These are phyloP conservation scores for Pseudomonodictys pantanalensis DNA, from an alignment of 495 filamentous ascomycete genomes.

Conservation along the genomic window DNA sequence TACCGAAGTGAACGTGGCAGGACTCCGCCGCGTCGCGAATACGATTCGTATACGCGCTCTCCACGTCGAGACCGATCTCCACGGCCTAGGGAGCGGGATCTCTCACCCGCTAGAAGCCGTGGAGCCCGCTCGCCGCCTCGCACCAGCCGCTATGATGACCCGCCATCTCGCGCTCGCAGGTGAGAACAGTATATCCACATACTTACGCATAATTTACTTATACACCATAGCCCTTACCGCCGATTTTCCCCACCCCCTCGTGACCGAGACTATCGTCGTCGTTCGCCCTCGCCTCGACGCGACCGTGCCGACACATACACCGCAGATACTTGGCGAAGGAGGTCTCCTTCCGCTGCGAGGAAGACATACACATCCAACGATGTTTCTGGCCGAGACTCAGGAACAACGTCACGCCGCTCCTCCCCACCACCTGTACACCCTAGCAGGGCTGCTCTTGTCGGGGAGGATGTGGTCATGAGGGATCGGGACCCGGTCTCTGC, in stretches of 20 bases:
- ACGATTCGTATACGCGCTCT: constrained; percentile 33
- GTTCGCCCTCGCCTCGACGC: constrained; percentile 42
- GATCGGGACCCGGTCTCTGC: constrained; percentile 26
- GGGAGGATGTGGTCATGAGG: constrained; percentile 13
- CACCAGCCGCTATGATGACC: constrained; percentile 36
- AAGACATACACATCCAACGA: constrained; percentile 31
- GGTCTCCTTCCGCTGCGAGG: constrained; percentile 39
- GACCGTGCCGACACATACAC: constrained; percentile 36
- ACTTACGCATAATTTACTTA: neutral
- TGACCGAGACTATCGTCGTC: constrained; percentile 37
- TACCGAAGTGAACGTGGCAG: constrained; percentile 33
- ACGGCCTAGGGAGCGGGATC: constrained; percentile 36
- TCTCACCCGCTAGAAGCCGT: constrained; percentile 37
- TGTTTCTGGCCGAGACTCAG: constrained; percentile 38
- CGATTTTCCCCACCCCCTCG: constrained; percentile 32
- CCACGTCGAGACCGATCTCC: constrained; percentile 40
- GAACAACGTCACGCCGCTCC: constrained; percentile 40
- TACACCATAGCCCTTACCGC: constrained; percentile 24
- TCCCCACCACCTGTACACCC: constrained; percentile 44
- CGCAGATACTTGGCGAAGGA: constrained; percentile 37
- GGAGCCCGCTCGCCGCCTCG: constrained; percentile 37
- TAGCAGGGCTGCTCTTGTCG: constrained; percentile 34
- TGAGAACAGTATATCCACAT: neutral
- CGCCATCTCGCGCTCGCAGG: constrained; percentile 31
- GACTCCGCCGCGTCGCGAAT: constrained; percentile 28